Evolutionary conservation across 768 basidiomycete species (phyloP).

Genomic region (Termitomyces titanicus): DNA sequence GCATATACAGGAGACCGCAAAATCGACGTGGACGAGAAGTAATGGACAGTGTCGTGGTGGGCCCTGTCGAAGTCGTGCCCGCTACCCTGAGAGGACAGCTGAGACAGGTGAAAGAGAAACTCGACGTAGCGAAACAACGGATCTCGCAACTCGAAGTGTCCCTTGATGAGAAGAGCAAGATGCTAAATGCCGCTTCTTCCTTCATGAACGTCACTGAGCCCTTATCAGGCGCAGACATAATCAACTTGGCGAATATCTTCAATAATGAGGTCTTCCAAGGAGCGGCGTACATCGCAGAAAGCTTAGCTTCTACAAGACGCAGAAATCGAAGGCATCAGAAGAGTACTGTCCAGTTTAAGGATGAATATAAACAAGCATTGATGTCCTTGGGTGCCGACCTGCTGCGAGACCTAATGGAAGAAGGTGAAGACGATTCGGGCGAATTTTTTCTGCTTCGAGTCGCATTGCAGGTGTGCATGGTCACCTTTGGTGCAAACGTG

Average conservation of each 20-base stretch:
- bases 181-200: slow-evolving; percentile 46
- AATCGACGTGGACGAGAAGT: background rate
- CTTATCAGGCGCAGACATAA: slow-evolving; percentile 46
- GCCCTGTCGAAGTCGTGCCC: background rate
- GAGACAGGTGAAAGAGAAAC: background rate
- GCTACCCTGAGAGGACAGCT: background rate
- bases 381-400: slow-evolving; percentile 37
- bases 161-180: slow-evolving; percentile 38
- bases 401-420: slow-evolving; percentile 16
- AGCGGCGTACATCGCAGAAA: slow-evolving; percentile 47
- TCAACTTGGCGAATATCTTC: slow-evolving; percentile 39
- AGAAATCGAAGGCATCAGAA: slow-evolving; percentile 16
- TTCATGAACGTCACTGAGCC: slow-evolving; percentile 45
- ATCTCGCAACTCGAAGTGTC: slow-evolving; percentile 19
- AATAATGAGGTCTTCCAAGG: slow-evolving; percentile 51
- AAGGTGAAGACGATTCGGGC: background rate
- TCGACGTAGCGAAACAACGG: background rate
- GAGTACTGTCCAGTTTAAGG: slow-evolving; percentile 13
- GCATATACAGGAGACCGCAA: background rate
- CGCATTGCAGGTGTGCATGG: slow-evolving; percentile 29
- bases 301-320: slow-evolving; percentile 24
- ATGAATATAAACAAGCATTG: slow-evolving; percentile 16
- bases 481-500: slow-evolving; percentile 29
- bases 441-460: slow-evolving; percentile 21
- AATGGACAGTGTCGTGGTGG: background rate